Evolutionary conservation across 768 basidiomycete genomes (phyloP).

Genomic region (Gyrodon lividus): DNA sequence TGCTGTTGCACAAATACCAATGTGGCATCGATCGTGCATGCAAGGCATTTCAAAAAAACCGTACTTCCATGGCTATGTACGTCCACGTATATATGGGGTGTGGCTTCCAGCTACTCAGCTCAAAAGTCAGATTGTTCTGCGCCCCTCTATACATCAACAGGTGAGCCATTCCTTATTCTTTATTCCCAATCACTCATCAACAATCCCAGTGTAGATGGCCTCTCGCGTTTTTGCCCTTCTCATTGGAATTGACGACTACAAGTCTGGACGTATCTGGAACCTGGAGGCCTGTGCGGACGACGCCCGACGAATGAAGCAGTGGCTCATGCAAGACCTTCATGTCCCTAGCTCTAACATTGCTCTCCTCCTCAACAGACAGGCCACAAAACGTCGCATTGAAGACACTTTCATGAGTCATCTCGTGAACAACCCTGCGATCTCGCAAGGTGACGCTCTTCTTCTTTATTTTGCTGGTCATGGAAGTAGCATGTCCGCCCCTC

Average conservation of each 20-base stretch:
- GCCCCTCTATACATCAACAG: constrained; percentile 3
- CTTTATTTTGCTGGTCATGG: constrained; percentile 79
- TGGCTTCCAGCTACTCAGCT: background rate
- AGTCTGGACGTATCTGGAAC: constrained; percentile 63
- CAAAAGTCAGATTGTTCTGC: constrained; percentile 12
- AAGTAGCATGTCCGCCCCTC: constrained; percentile 53
- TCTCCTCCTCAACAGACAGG: constrained; percentile 54
- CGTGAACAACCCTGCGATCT: constrained; percentile 58
- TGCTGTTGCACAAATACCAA: constrained; percentile 3
- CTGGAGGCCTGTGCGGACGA: constrained; percentile 66
- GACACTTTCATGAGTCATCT: constrained; percentile 60
- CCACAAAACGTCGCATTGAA: constrained; percentile 62
- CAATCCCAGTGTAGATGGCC: constrained; percentile 33
- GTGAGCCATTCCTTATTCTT: constrained; percentile 10
- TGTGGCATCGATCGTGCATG: constrained; percentile 2
- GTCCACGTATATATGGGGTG: constrained; percentile 17
- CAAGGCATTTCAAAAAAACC: background rate
- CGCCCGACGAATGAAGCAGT: constrained; percentile 55
- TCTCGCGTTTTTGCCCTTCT: constrained; percentile 61
- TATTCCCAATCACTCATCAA: constrained; percentile 2
- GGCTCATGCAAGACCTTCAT: constrained; percentile 54
- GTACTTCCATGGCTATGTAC: constrained; percentile 7
- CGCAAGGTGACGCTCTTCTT: constrained; percentile 60
- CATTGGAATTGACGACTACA: constrained; percentile 69
- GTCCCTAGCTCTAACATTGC: constrained; percentile 60